Evolutionary conservation across 2,329 filamentous ascomycete species (phyloP), one percentile per base, ranked within the genome.

Genomic region (Fusarium sp.): DNA sequence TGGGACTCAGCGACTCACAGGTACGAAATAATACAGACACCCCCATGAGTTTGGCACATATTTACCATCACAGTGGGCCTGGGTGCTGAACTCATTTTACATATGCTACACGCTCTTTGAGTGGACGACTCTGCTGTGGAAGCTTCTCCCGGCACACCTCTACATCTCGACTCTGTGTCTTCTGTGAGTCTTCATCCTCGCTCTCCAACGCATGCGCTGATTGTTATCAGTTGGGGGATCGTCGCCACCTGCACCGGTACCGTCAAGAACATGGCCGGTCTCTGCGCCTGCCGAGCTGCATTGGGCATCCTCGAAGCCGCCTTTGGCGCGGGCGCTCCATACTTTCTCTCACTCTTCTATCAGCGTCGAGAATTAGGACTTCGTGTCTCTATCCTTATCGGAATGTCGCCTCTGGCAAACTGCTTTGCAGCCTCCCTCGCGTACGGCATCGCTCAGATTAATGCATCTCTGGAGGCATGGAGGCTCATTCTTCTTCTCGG

Each of bases 51-150:
- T 30, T 30, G 27, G 27, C 27, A 30, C 27, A 30, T 30, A 30
- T 30, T 30, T 7, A 30, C 27, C 27, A 9, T 30, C 27, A 30
- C 27, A 30, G 11, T 77, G 73, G 75, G 35, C 75, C 0, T 77
- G 75, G 75, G 75, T 77, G 0, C 59, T 77, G 14, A 77, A 77
- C 16, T 35, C 73, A 1, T 77, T 77, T 2, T 77, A 77, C 20
- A 64, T 77, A 30, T 57, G 68, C 3, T 77, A 77, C 6, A 69
- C 76, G 0, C 1, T 67, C 0, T 77, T 77, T 3, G 75, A 77
- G 11, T 77, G 75, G 73, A 76, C 75, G 0, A 77, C 66, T 0
- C 64, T 77, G 60, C 37, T 77, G 0, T 77, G 75, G 75, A 77
- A 74, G 50, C 66, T 76, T 1, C 68, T 77, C 0, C 75, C 75